Conservation (phyloP, 1,284 basidiomycete species). For the Ustilago lituana region DNA sequence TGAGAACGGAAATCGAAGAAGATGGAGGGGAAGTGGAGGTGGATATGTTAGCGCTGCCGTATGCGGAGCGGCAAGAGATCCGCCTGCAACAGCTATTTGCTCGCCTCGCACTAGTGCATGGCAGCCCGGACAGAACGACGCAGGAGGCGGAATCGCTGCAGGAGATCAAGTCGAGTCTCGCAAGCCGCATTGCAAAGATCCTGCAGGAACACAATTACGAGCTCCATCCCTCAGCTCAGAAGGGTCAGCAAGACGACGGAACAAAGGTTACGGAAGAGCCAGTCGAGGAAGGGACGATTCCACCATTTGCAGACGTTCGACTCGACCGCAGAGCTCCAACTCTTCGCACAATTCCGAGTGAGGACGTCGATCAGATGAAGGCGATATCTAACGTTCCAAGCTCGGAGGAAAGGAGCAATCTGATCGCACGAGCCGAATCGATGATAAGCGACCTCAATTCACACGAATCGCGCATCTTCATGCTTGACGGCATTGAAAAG, state of each 20-base stretch:
- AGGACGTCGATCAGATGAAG: not conserved
- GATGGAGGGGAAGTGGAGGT: not conserved
- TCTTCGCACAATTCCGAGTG: not conserved
- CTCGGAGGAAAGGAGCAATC: not conserved
- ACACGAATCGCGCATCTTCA: conserved; percentile 18
- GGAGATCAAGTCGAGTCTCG: conserved; percentile 37
- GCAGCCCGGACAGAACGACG: not conserved
- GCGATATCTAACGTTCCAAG: too few relatives aligned
- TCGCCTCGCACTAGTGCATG: conserved; percentile 32
- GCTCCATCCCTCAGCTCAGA: conserved; percentile 7
- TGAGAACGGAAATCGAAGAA: not conserved
- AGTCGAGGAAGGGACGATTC: not conserved
- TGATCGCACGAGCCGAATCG: conserved; percentile 21
- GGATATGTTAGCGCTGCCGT: conserved; percentile 25
- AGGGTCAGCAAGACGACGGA: not conserved
- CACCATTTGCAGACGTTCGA: conserved; percentile 9
- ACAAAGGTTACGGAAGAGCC: not conserved
- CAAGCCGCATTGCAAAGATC: conserved; percentile 34
- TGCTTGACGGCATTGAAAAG: conserved; percentile 38
- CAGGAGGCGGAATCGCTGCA: conserved; percentile 21
- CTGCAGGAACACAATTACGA: conserved; percentile 26
- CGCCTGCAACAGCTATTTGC: conserved; percentile 43
- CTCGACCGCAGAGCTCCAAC: conserved; percentile 13
- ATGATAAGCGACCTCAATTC: conserved; percentile 35
- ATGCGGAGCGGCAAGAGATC: conserved; percentile 37